These are phyloP conservation scores for Huntiella omanensis DNA, from an alignment of 2,329 filamentous ascomycete genomes.

Conservation along the genomic window DNA sequence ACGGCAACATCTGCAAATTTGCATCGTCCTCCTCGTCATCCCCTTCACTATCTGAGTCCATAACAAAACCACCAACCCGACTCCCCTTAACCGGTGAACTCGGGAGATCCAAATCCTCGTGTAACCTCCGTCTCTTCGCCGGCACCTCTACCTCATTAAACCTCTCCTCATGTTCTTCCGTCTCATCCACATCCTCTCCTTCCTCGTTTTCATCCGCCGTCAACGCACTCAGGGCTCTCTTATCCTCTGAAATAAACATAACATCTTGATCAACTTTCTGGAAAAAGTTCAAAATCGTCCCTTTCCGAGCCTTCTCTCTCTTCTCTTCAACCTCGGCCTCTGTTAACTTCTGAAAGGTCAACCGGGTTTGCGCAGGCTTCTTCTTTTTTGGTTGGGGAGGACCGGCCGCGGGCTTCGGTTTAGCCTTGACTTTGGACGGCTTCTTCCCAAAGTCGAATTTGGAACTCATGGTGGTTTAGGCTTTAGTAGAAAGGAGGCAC, in stretches of 20 bases:
- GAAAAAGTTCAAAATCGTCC: conserved; percentile 57
- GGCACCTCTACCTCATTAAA: conserved; percentile 13
- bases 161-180: conserved; percentile 3
- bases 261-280: conserved; percentile 37
- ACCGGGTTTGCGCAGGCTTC: conserved; percentile 10
- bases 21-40: conserved; percentile 15
- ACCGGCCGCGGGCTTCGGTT: too few species aligned
- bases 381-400: conserved; percentile 1
- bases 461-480: conserved; percentile 1
- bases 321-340: conserved; percentile 7
- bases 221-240: conserved; percentile 18
- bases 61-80: conserved; percentile 30
- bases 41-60: conserved; percentile 45
- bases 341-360: conserved; percentile 9
- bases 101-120: neutral
- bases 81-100: conserved; percentile 14
- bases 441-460: conserved; percentile 10
- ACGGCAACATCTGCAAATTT: conserved; percentile 10
- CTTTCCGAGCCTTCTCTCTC: conserved; percentile 19
- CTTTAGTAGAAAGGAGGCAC: neutral
- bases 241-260: conserved; percentile 12
- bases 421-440: too few species aligned
- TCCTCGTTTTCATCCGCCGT: conserved; percentile 12
- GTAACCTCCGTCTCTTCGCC: conserved; percentile 25
- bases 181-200: neutral